Evolutionary conservation across 1,284 basidiomycete genomes (phyloP).

Genomic region (Anthracocystis panici-leucophaei): DNA sequence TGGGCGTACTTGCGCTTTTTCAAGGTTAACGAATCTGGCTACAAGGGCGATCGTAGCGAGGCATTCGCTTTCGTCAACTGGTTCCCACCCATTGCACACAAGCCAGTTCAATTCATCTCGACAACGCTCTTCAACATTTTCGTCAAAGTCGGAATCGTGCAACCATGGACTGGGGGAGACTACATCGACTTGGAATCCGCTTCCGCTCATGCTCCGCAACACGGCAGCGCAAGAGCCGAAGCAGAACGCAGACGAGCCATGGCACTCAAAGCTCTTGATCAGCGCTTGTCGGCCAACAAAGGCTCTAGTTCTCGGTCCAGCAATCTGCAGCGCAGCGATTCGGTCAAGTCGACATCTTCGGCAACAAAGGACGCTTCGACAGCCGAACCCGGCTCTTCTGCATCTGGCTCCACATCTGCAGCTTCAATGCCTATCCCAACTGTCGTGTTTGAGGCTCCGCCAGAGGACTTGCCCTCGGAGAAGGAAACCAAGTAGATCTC

Average conservation of each 20-base stretch:
- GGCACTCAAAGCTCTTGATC: slow-evolving; percentile 94
- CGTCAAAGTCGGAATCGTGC: slow-evolving; percentile 78
- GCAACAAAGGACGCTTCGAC: slow-evolving; percentile 11
- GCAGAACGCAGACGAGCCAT: slow-evolving; percentile 76
- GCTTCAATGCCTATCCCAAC: slow-evolving; percentile 31
- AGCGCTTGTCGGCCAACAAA: slow-evolving; percentile 77
- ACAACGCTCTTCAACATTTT: slow-evolving; percentile 78
- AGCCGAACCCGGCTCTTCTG: background rate
- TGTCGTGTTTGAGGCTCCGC: slow-evolving; percentile 49
- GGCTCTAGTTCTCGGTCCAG: slow-evolving; percentile 23
- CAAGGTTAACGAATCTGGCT: slow-evolving; percentile 79
- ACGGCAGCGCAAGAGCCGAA: slow-evolving; percentile 55
- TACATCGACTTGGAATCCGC: slow-evolving; percentile 71
- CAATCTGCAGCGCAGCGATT: slow-evolving; percentile 32
- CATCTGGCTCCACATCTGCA: slow-evolving; percentile 15
- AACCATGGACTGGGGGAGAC: slow-evolving; percentile 73
- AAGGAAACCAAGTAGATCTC: slow-evolving; percentile 16
- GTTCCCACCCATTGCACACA: slow-evolving; percentile 85
- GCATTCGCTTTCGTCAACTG: slow-evolving; percentile 95
- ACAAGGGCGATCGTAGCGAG: slow-evolving; percentile 87
- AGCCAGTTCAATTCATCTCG: slow-evolving; percentile 77
- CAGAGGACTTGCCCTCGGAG: slow-evolving; percentile 30
- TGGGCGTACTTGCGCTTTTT: slow-evolving; percentile 97
- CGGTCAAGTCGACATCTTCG: slow-evolving; percentile 29
- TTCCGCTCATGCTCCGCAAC: slow-evolving; percentile 75